Evolutionary conservation across 73 alveolate species (phyloP).

Genomic region (Blepharisma japonicum): DNA sequence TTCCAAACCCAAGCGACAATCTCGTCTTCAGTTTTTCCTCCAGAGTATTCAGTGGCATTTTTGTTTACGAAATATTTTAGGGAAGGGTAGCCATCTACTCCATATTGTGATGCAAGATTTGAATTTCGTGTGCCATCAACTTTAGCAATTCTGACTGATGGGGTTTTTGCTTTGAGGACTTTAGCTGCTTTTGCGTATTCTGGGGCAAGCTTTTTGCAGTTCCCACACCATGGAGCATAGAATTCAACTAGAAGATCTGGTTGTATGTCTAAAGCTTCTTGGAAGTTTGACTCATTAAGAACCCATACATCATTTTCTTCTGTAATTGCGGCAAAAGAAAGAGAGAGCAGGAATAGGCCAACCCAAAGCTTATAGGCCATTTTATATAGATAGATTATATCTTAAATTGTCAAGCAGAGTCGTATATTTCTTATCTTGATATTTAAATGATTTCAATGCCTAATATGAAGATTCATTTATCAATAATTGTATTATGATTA

Average conservation of each 20-base stretch:
- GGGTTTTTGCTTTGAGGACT: conserved; percentile 63
- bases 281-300: conserved; percentile 57
- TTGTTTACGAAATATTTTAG: conserved; percentile 76
- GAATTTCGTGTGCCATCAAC: conserved; percentile 91
- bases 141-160: conserved; percentile 80
- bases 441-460: no score
- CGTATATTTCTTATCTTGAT: no score
- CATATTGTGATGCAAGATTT: conserved; percentile 77
- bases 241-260: conserved; percentile 67
- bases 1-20: conserved; percentile 90
- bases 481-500: no score
- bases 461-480: no score
- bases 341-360: conserved; percentile 27
- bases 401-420: no score
- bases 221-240: conserved; percentile 94
- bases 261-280: conserved; percentile 53
- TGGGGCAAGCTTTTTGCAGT: conserved; percentile 96
- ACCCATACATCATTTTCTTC: conserved; percentile 62
- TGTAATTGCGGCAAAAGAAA: conserved; percentile 45
- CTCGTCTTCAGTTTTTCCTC: conserved; percentile 91
- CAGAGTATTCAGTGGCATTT: conserved; percentile 75
- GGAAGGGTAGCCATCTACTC: conserved; percentile 95
- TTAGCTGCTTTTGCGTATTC: conserved; percentile 93
- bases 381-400: no score
- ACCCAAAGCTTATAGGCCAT: no score